A percentile compares a stretch with the other conserved stretches of the same genome.
Evolutionary conservation across 768 basidiomycete genomes (phyloP).

Genomic region (Gymnopilus junonius): DNA sequence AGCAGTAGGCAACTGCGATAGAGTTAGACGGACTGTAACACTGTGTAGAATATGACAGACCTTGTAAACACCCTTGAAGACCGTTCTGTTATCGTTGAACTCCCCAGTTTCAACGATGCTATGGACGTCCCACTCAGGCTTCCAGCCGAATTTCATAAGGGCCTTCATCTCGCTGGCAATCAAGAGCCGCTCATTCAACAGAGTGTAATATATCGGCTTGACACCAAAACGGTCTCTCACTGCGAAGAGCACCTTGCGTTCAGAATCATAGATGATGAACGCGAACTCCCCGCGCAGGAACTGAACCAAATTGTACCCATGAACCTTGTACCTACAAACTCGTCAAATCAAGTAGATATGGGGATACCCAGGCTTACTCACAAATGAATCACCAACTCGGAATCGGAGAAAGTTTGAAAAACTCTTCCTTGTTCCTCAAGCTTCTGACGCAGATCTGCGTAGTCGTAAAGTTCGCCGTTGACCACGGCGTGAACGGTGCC

Average conservation of each 20-base stretch:
- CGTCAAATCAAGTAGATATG: neutral
- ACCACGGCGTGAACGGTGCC: neutral
- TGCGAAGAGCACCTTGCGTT: neutral
- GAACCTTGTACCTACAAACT: neutral
- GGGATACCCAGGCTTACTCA: neutral
- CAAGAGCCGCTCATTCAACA: neutral
- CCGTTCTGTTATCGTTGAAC: neutral
- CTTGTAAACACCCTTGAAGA: slow-evolving; percentile 4
- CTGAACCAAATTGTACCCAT: neutral
- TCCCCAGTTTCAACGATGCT: neutral
- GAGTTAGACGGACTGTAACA: neutral
- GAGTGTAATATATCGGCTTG: neutral
- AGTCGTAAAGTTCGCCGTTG: slow-evolving; percentile 8
- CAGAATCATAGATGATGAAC: neutral
- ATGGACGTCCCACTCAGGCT: slow-evolving; percentile 6
- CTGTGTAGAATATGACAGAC: neutral
- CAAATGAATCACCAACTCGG: slow-evolving; percentile 3
- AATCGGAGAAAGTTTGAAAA: slow-evolving; percentile 7
- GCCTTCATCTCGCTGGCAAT: slow-evolving; percentile 4
- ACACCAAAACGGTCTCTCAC: neutral
- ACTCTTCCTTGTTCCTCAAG: neutral
- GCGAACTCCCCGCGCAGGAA: neutral
- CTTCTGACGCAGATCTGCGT: neutral
- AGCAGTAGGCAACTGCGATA: neutral
- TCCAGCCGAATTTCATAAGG: slow-evolving; percentile 1